Evolutionary conservation across 768 basidiomycete genomes (phyloP), one percentile per base, ranked within the genome.

Genomic region (Clitopilus hobsonii): DNA sequence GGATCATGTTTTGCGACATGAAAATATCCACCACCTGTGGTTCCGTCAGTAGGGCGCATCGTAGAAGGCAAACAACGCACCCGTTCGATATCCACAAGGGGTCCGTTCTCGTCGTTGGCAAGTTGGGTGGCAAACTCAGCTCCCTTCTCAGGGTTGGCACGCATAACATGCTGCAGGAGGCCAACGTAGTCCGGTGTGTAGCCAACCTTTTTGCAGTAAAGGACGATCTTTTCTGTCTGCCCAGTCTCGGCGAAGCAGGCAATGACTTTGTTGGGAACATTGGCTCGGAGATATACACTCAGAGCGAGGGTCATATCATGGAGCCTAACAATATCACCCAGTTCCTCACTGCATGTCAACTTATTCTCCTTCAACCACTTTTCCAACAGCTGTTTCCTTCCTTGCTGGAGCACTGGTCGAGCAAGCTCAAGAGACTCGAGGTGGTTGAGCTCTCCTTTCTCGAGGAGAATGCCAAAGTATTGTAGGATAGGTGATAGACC

Each of bases 321-420:
- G 18, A 87, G 70, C 28, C 97, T 88, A 52, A 98, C 96, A 54
- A 98, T 89, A 66, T 99, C 96, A 32, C 97, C 97, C 23, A 99
- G 86, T 69, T 99, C 96, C 72, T 99, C 97, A 62, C 91, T 94
- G 75, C 97, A 99, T 54, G 96, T 95, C 52, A 99, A 85, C 85
- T 98, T 99, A 76, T 97, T 98, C 79, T 99, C 97, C 73, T 99
- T 99, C 58, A 99, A 74, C 97, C 97, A 99, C 65, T 98, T 98
- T 77, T 99, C 97, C 14, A 99, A 77, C 45, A 98, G 76, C 65
- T 98, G 93, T 73, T 99, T 98, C 69, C 94, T 85, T 29, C 94
- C 94, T 73, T 99, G 97, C 61, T 91, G 88, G 45, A 99, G 75
- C 6, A 99, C 97, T 16, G 97, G 97, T 48, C 94, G 85, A 1